phyloP scores from a whole-genome alignment of 208 protist genomes.

The Leptomonas seymouri region DNA sequence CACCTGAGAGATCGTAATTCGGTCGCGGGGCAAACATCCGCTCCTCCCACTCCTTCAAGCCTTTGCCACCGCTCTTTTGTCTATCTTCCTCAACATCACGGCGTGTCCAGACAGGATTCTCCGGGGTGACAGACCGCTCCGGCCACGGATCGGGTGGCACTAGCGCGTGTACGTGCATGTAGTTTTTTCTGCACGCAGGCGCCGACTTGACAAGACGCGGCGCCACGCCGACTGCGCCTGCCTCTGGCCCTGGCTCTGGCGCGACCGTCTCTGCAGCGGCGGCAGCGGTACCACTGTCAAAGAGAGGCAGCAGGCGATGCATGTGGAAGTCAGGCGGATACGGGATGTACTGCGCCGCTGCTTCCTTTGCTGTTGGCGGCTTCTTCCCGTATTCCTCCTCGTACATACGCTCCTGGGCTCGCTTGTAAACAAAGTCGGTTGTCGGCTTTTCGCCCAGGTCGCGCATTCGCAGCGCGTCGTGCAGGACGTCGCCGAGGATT shows the following conservation, averaged over 20 bases:
- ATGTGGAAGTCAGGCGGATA: constrained; percentile 76
- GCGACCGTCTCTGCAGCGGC: background rate
- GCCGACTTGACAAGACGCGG: background rate
- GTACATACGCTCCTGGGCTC: constrained; percentile 83
- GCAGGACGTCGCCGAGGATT: constrained; percentile 81
- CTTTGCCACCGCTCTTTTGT: constrained; percentile 40
- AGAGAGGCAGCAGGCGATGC: constrained; percentile 62
- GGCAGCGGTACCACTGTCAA: background rate
- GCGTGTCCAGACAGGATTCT: constrained; percentile 80
- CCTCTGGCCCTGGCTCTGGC: background rate
- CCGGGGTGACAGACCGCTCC: constrained; percentile 64
- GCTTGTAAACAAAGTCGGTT: constrained; percentile 86
- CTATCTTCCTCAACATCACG: constrained; percentile 49
- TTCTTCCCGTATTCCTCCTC: constrained; percentile 84
- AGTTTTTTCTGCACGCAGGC: constrained; percentile 30
- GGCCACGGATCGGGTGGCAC: constrained; percentile 76
- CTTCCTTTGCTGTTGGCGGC: constrained; percentile 66
- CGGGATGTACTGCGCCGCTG: constrained; percentile 67
- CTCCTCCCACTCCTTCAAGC: constrained; percentile 46
- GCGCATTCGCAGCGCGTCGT: constrained; percentile 77
- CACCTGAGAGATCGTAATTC: constrained; percentile 55
- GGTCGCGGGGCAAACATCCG: constrained; percentile 64
- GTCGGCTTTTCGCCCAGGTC: constrained; percentile 84
- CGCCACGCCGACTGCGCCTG: too few relatives aligned
- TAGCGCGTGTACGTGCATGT: constrained; percentile 38